Percentiles rank a stretch among this genome's conserved stretches.
phyloP scores from a whole-genome alignment of 1,284 basidiomycete species.

The Mycena citricolor region DNA sequence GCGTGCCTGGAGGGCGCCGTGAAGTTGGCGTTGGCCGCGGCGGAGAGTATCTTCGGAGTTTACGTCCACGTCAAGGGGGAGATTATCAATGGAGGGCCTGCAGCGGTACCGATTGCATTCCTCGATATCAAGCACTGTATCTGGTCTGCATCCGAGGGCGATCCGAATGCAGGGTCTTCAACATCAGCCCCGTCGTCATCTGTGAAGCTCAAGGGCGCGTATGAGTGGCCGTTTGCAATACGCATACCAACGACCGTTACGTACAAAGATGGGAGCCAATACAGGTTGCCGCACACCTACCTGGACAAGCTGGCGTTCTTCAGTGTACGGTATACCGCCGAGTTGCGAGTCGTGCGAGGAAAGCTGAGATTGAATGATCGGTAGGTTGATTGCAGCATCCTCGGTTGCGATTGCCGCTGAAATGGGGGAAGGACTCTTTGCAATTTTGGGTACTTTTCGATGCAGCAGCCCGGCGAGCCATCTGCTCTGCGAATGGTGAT shows the following conservation, averaged over 20 bases:
- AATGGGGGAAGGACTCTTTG: neutral
- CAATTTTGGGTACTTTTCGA: conserved; percentile 1
- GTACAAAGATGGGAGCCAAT: neutral
- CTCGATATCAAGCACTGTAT: conserved; percentile 1
- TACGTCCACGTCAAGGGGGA: neutral
- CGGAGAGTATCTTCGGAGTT: neutral
- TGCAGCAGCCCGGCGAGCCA: neutral
- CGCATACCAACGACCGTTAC: neutral
- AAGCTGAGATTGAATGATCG: neutral
- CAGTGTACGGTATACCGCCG: conserved; percentile 1
- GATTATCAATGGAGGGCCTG: neutral
- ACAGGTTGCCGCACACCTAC: conserved; percentile 1
- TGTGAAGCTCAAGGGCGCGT: conserved; percentile 2
- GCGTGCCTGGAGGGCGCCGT: neutral
- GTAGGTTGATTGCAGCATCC: neutral
- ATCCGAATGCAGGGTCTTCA: neutral
- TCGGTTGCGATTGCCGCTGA: too few species aligned
- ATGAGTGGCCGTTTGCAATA: conserved; percentile 4
- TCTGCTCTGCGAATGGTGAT: neutral
- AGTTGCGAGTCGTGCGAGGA: neutral
- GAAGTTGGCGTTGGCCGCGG: neutral
- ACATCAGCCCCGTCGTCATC: neutral
- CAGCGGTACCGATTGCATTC: neutral
- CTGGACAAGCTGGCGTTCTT: neutral
- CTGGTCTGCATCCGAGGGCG: too few species aligned